phyloP scores from a whole-genome alignment of 257 asterid species.

The Solanum peruvianum region DNA sequence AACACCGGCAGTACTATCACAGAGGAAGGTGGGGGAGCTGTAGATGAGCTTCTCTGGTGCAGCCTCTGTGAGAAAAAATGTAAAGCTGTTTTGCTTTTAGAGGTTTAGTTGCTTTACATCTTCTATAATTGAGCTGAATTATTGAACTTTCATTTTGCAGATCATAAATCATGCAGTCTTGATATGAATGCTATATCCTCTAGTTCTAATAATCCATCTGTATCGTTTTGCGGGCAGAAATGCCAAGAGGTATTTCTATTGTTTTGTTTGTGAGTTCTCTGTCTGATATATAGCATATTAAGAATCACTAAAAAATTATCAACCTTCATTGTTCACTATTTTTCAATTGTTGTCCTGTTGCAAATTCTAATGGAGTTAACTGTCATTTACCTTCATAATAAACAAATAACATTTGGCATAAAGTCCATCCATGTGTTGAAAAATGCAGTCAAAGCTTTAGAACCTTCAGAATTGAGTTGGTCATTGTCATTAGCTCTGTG shows the following conservation, averaged over 20 bases:
- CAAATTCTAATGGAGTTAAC: neutral
- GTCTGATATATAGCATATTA: neutral
- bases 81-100: slow-evolving; percentile 18
- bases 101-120: neutral
- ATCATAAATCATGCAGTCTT: slow-evolving; percentile 61
- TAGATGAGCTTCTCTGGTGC: slow-evolving; percentile 44
- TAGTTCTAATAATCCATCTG: slow-evolving; percentile 31
- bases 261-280: neutral
- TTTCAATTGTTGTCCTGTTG: neutral
- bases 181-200: slow-evolving; percentile 21
- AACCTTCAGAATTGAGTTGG: neutral
- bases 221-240: slow-evolving; percentile 48
- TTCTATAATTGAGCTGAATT: slow-evolving; percentile 1
- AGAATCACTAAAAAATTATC: neutral
- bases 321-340: neutral
- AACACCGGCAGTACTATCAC: slow-evolving; percentile 29
- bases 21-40: slow-evolving; percentile 21
- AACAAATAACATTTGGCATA: neutral
- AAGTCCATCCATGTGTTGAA: neutral
- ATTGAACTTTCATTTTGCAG: slow-evolving; percentile 24
- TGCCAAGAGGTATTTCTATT: slow-evolving; percentile 73
- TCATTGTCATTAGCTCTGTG: neutral
- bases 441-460: neutral
- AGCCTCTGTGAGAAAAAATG: slow-evolving; percentile 73
- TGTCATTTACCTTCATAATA: neutral